Evolutionary conservation across 2,329 filamentous ascomycete genomes (phyloP), one percentile per base, ranked within the genome.

Genomic region (Volutella citrinella): DNA sequence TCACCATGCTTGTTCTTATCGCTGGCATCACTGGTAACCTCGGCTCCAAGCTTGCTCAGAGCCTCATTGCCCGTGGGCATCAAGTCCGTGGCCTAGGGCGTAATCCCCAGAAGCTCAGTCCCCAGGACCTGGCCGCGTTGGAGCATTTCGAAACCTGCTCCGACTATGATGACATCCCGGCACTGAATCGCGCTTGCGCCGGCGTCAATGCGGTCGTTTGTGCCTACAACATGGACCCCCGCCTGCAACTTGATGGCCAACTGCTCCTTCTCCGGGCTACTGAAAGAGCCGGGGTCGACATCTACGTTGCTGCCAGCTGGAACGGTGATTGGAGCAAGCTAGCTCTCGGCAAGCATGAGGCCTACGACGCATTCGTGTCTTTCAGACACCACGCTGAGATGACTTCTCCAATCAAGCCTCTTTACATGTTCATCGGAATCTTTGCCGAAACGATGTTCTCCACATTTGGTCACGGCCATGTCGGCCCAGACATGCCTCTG

Each of bases 1-100:
- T n/a, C n/a, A n/a, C n/a, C n/a, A 63, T 65, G 60, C 49, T 65
- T 18, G 49, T 65, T 13, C 54, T 64, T 14, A 56, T 65, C 30
- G 56, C 55, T 10, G 61, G 61, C 19, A 53, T 59, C 12, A 61
- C 59, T 3, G 61, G 63, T 32, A 56, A 54, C 12, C 31, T 63
- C 7, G 63, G 63, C 40, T 51, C 53, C 22, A 49, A 49, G 19
- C 35, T 61, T 16, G 48, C 53, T 17, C 27, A 25, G 3, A 45
- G 39, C 11, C 50, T 52, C 12, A 33, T 58, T 7, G 30, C 44
- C 3, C 49, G 47, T 13, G 59, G 57, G 11, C 56, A 62, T 20
- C 44, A 47, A 19, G 54, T 65, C n/a, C 55, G 62, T 6, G 63
- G 51, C 6, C 48, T 65, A 2, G 53, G 52, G 3, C 54, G 58